phyloP scores from a whole-genome alignment of 768 basidiomycete species.

The Piloderma croceum region DNA sequence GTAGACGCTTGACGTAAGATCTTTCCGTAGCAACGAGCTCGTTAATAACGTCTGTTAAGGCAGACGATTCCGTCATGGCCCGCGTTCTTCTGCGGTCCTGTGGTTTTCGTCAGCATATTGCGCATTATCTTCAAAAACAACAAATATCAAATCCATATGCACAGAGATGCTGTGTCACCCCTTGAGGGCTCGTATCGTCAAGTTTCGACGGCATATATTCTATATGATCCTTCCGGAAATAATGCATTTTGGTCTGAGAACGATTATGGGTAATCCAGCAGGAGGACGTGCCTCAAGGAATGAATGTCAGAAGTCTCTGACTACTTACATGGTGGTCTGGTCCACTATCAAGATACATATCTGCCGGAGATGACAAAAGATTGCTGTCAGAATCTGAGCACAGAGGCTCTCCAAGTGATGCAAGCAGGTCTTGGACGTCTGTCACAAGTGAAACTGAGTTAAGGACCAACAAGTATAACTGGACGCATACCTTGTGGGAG shows the following conservation, averaged over 20 bases:
- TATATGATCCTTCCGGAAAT: too few species aligned
- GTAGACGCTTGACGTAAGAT: slow-evolving; percentile 80
- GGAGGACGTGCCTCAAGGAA: slow-evolving; percentile 2
- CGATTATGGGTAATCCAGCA: slow-evolving; percentile 4
- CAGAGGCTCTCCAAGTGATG: slow-evolving; percentile 69
- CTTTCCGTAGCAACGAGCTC: slow-evolving; percentile 88
- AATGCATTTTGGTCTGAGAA: too few species aligned
- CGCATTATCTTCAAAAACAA: too few species aligned
- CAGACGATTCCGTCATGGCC: slow-evolving; percentile 57
- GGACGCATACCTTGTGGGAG: slow-evolving; percentile 56
- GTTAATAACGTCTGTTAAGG: slow-evolving; percentile 68
- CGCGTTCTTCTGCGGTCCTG: slow-evolving; percentile 45
- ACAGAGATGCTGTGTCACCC: too few species aligned
- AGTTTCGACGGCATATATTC: too few species aligned
- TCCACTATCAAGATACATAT: too few species aligned
- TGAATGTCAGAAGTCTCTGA: slow-evolving; percentile 11
- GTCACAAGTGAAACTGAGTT: slow-evolving; percentile 12
- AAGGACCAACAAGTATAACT: not conserved
- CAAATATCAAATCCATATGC: too few species aligned
- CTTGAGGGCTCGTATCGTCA: too few species aligned
- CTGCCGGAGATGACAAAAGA: too few species aligned
- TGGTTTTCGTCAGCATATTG: too few species aligned
- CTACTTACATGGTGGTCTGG: slow-evolving; percentile 36
- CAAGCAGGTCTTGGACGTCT: slow-evolving; percentile 78
- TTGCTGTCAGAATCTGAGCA: slow-evolving; percentile 44